Conservation (phyloP, 139 green algal species). For the Pseudopediastrum boryanum region DNA sequence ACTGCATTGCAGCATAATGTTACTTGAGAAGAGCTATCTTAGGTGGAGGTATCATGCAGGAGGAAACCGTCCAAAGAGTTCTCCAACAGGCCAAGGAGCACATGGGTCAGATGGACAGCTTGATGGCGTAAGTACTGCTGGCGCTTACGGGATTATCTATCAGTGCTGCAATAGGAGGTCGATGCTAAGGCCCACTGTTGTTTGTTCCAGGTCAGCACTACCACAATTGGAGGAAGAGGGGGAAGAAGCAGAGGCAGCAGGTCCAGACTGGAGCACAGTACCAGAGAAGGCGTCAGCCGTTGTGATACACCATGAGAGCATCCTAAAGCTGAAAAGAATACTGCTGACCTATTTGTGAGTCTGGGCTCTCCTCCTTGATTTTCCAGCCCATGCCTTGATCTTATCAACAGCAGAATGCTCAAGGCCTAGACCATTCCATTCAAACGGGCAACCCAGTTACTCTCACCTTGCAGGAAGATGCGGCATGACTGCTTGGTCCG, state of each 20-base stretch:
- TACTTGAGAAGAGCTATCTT: too few species aligned
- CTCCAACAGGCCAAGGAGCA: too few species aligned
- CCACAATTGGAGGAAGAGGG: too few species aligned
- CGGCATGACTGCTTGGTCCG: constrained; percentile 17
- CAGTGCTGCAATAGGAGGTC: too few species aligned
- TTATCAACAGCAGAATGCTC: not conserved
- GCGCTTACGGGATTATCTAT: too few species aligned
- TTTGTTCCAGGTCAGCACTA: too few species aligned
- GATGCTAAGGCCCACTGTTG: too few species aligned
- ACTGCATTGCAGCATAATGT: too few species aligned
- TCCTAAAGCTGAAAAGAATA: constrained; percentile 44
- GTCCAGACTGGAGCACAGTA: constrained; percentile 3
- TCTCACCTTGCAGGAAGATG: constrained; percentile 19
- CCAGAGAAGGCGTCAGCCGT: constrained; percentile 42
- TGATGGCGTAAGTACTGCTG: too few species aligned
- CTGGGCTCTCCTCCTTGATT: not conserved
- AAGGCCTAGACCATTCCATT: not conserved
- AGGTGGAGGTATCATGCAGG: too few species aligned
- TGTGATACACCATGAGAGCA: constrained; percentile 44
- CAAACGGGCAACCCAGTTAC: not conserved
- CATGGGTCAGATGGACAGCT: too few species aligned
- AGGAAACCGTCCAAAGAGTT: too few species aligned
- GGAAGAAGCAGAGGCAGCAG: not conserved
- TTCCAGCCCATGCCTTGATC: not conserved
- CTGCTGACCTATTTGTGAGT: constrained; percentile 48